phyloP scores from a whole-genome alignment of 257 asterid genomes.

The Solanum tarijense region DNA sequence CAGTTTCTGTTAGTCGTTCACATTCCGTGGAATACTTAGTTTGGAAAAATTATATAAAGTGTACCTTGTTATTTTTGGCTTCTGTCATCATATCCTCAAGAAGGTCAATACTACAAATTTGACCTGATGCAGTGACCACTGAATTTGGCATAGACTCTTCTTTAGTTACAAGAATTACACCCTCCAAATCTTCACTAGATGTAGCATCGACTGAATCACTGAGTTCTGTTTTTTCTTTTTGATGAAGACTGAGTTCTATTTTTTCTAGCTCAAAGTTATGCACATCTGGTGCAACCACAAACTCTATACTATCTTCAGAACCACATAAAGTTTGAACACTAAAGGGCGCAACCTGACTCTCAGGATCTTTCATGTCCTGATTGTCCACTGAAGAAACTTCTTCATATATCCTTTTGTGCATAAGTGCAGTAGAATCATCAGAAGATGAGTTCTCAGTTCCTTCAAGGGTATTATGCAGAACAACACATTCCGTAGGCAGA shows the following conservation, averaged over 20 bases:
- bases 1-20: background rate
- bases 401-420: background rate
- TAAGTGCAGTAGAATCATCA: background rate
- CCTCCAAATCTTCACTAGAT: conserved; percentile 4
- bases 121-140: conserved; percentile 37
- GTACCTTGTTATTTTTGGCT: conserved; percentile 75
- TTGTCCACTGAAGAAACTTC: background rate
- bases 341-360: background rate
- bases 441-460: background rate
- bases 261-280: conserved; percentile 14
- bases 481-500: conserved; percentile 4
- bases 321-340: background rate
- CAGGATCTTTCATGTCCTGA: background rate
- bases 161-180: conserved; percentile 14
- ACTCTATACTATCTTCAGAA: conserved; percentile 18
- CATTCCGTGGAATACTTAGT: background rate
- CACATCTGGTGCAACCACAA: conserved; percentile 19
- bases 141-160: conserved; percentile 17
- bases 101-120: conserved; percentile 32
- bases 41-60: background rate
- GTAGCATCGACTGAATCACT: conserved; percentile 13
- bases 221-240: conserved; percentile 11
- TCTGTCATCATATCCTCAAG: conserved; percentile 56
- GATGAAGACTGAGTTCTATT: conserved; percentile 2
- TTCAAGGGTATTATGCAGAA: conserved; percentile 5